phyloP scores from a whole-genome alignment of 257 asterid genomes.

The Cordia subcordata region DNA sequence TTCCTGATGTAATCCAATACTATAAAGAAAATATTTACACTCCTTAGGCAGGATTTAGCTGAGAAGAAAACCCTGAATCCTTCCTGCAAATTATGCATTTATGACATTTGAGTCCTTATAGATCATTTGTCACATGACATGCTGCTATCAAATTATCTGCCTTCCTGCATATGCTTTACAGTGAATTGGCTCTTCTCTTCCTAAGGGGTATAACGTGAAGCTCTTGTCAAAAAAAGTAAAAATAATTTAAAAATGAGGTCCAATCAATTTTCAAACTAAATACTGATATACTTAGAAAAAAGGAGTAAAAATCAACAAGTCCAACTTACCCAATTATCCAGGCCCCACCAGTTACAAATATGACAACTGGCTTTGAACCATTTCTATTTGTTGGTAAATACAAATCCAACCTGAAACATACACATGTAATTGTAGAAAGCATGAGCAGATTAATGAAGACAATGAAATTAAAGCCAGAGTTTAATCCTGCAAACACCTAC shows the following conservation, averaged over 20 bases:
- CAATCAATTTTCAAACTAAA: background rate
- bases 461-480: background rate
- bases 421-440: slow-evolving; percentile 4
- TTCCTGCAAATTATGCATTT: background rate
- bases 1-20: too few relatives aligned
- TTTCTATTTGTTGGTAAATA: slow-evolving; percentile 62
- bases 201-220: too few relatives aligned
- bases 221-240: background rate
- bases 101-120: background rate
- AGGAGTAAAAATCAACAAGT: background rate
- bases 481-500: slow-evolving; percentile 24
- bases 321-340: slow-evolving; percentile 94
- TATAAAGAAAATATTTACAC: too few relatives aligned
- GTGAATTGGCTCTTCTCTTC: background rate
- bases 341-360: slow-evolving; percentile 98
- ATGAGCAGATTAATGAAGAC: slow-evolving; percentile 9
- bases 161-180: slow-evolving; percentile 1
- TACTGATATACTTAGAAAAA: background rate
- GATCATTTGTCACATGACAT: background rate
- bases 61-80: background rate
- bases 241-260: background rate
- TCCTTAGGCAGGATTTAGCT: background rate
- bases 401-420: slow-evolving; percentile 74
- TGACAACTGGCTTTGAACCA: slow-evolving; percentile 77
- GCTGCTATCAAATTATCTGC: background rate